Evolutionary conservation across 1,284 basidiomycete species (phyloP), one percentile per base, ranked within the genome.

Genomic region (Lignosus rhinocerotis): DNA sequence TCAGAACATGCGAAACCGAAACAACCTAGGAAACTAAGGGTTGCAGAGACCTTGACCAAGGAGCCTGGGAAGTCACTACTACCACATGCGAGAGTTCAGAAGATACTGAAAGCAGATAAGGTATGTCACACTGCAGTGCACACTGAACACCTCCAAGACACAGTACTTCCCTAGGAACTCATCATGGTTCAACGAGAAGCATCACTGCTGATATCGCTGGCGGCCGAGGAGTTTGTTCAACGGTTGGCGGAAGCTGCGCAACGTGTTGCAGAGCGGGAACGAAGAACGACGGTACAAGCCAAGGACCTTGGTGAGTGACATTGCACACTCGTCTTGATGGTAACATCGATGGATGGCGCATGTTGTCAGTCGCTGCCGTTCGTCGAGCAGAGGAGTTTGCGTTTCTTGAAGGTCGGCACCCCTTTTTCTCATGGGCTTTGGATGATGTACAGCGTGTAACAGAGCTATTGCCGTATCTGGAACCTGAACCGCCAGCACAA

Each of bases 91-190:
- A 81, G 87, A 64, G 89, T 93, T 33, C 89, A 90, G 67, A 87
- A 80, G 72, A 90, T 93, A 38, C 79, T 92, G 62, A 93, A 90
- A 67, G 90, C 86, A 14, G 90, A 93, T 71, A 88, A 86, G 78
- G 89, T 83, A 58, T 51, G 73, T 66, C 47, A 17, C 12, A 48
- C n/a, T 1, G 0, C n/a, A 6, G 6, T 9, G 36, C 17, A 11
- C 19, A 16, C 39, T 31, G 12, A 30, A 7, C 21, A 25, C 31
- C 17, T 42, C 14, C 33, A 39, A 41, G 17, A 19, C 19, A 19
- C n/a, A 17, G 19, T 48, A 52, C 16, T 9, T 30, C 30, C 5
- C 34, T 41, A 92, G 89, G 90, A 92, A 41, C 80, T 93, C 53
- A 84, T 87, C 0, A 84, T 85, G 46, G 77, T 92, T 4, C 84